Base-by-base conservation (phyloP, 768 basidiomycete species). In the Termitomyces eurrhizus region DNA sequence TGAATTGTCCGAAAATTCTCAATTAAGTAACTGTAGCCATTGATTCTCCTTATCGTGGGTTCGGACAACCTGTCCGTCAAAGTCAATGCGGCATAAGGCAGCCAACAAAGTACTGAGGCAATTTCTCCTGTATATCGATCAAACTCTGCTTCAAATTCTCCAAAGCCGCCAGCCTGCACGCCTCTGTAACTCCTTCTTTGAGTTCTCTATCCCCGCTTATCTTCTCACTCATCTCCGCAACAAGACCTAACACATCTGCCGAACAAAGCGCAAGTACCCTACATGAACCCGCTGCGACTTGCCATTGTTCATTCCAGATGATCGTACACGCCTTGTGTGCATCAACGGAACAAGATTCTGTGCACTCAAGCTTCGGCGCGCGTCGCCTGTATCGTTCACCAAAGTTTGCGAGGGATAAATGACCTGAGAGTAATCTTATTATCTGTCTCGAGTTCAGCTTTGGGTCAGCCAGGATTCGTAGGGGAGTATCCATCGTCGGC, bases 391-490 rank as follows among this genome's bases (percentile, higher is more conserved):
- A 64, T 7, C 69, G 67, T 59, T 79, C 76, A 70, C 74, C 76
- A 21, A 74, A 69, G 18, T 64, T 70, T 24, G 72, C 71, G 33
- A 79, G 73, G 14, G 74, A 74, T 59, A 69, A 69, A 59, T 77
- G 68, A 9, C 78, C 78, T 2, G 73, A 64, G 9, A 78, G 66
- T 35, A 78, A 58, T 29, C 72, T 66, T 58, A 74, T 70, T 11
- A 74, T 67, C 62, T 78, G 77, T n/a, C 62, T 70, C 41, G 72
- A 72, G 65, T 66, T 72, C 29, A 78, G 67, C 65, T 74, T 75
- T 11, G 70, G 67, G 60, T 78, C 75, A 7, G 70, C 67, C 32
- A 68, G 67, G n/a, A 78, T 68, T 56, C 68, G 69, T 14, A 72
- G 70, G 36, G 72, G 74, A n/a, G 70, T 70, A 32, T 64, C 59